Percentiles rank a stretch among this genome's conserved stretches.
Conservation (phyloP, 1,284 basidiomycete species). For the Puccinia novopanici region DNA sequence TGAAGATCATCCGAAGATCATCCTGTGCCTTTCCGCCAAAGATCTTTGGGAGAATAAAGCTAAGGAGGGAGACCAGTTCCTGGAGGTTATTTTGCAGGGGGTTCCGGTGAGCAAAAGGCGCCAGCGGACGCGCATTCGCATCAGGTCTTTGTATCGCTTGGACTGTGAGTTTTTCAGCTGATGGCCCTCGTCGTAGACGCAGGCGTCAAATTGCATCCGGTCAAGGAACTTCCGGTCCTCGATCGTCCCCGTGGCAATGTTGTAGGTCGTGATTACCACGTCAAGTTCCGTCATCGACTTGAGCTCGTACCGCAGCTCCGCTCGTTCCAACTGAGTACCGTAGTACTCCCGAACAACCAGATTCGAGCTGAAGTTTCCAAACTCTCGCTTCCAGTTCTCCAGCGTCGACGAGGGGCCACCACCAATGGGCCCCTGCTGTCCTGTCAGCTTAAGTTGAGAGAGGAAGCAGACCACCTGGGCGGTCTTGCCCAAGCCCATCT, state of each 20-base stretch:
- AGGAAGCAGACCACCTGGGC: slow-evolving; percentile 97
- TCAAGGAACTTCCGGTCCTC: slow-evolving; percentile 87
- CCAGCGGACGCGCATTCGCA: slow-evolving; percentile 64
- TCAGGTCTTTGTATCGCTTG: slow-evolving; percentile 62
- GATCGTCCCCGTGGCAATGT: slow-evolving; percentile 81
- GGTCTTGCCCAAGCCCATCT: slow-evolving; percentile 90
- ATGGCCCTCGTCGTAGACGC: slow-evolving; percentile 76
- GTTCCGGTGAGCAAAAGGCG: slow-evolving; percentile 68
- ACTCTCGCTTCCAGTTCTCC: slow-evolving; percentile 98
- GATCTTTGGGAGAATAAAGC: slow-evolving; percentile 69
- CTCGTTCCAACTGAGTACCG: slow-evolving; percentile 85
- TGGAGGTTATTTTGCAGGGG: slow-evolving; percentile 68
- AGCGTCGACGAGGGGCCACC: slow-evolving; percentile 94
- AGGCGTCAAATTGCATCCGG: slow-evolving; percentile 82
- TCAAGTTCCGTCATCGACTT: slow-evolving; percentile 72
- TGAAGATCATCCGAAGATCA: slow-evolving; percentile 65
- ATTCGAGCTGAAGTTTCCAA: slow-evolving; percentile 81
- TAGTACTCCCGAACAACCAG: slow-evolving; percentile 92
- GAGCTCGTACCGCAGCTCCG: slow-evolving; percentile 70
- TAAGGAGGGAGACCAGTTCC: slow-evolving; percentile 61
- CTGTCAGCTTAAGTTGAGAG: slow-evolving; percentile 78
- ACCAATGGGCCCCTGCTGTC: slow-evolving; percentile 78
- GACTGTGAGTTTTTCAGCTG: slow-evolving; percentile 67
- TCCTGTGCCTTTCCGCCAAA: slow-evolving; percentile 64
- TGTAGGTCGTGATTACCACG: slow-evolving; percentile 94